A percentile compares a stretch with the other conserved stretches of the same genome.
These are phyloP conservation scores for Boletales sp. DNA, from an alignment of 768 basidiomycete species.

Conservation along the genomic window DNA sequence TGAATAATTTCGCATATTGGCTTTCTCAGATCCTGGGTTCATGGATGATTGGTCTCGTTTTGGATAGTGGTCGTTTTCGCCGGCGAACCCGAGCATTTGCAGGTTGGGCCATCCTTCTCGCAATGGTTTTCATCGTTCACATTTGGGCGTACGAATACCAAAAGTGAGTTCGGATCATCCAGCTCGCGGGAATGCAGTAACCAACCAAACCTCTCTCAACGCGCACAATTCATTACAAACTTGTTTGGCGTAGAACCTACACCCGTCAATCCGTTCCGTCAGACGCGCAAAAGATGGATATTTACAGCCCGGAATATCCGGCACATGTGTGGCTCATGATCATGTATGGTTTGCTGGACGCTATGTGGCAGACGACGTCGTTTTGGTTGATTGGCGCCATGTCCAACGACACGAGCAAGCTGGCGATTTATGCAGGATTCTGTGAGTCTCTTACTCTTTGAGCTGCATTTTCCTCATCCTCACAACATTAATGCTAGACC, in stretches of 20 bases:
- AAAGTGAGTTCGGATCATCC: conserved; percentile 38
- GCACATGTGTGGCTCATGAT: conserved; percentile 56
- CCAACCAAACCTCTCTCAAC: neutral
- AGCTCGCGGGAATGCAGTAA: neutral
- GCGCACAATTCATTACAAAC: neutral
- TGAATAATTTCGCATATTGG: conserved; percentile 84
- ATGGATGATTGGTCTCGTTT: conserved; percentile 58
- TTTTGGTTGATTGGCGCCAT: conserved; percentile 84
- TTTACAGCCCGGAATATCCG: conserved; percentile 28
- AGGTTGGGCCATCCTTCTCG: conserved; percentile 59
- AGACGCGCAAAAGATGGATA: conserved; percentile 50
- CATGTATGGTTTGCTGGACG: conserved; percentile 67
- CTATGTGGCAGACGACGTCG: conserved; percentile 78
- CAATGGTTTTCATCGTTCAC: conserved; percentile 63
- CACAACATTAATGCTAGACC: conserved; percentile 37
- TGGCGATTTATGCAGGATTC: conserved; percentile 75
- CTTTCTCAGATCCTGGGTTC: conserved; percentile 71
- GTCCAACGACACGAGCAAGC: conserved; percentile 73
- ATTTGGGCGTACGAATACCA: conserved; percentile 77
- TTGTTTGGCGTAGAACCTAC: conserved; percentile 40
- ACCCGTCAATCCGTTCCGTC: conserved; percentile 49
- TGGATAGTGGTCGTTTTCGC: conserved; percentile 51
- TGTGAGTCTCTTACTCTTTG: conserved; percentile 41
- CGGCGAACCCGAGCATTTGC: conserved; percentile 65
- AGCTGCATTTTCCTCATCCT: conserved; percentile 8